Evolutionary conservation across 2,329 filamentous ascomycete species (phyloP), one percentile per base, ranked within the genome.

Genomic region (Paecilomyces sp.): DNA sequence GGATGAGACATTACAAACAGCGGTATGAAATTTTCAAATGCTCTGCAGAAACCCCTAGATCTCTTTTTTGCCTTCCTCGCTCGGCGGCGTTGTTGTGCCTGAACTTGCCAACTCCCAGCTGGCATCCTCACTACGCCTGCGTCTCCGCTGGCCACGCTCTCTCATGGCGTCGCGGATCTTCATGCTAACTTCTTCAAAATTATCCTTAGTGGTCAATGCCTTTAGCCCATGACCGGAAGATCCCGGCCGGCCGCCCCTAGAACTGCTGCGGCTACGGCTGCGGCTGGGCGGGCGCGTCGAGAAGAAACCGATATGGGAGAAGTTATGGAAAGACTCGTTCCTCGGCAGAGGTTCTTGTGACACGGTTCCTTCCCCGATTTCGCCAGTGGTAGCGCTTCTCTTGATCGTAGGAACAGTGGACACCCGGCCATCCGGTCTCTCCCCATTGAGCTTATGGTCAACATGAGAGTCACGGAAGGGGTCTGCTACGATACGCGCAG

Each of bases 251-350:
- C 85, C 85, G 50, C 86, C 85, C 62, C 83, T 84, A 62, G 87
- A 90, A 72, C 88, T 85, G 67, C 85, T 90, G 56, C 88, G 83
- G 67, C 86, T 90, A 59, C 87, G 83, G 57, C 84, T 88, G n/a
- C 91, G 87, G 57, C 90, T 95, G n/a, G 88, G 83, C 3, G 92
- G 92, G 31, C 90, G 83, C 15, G 91, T 94, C 2, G 92, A 91
- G 77, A 97, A 99, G 76, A 99, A 88, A 62, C 89, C 90, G 65
- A 96, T 88, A 55, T 85, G 86, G 12, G 90, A 89, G 64, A 97
- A 88, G 73, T 97, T 93, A 74, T 88, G 88, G 78, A 97, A 97
- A 0, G 90, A 94, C 76, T 97, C 94, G 78, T 96, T 97, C 61
- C 90, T 87, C 8, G 93, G 92, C 0, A 87, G 65, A 84, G 87